Conservation (phyloP, 2,329 filamentous ascomycete genomes). For the Aspergillus chevalieri region DNA sequence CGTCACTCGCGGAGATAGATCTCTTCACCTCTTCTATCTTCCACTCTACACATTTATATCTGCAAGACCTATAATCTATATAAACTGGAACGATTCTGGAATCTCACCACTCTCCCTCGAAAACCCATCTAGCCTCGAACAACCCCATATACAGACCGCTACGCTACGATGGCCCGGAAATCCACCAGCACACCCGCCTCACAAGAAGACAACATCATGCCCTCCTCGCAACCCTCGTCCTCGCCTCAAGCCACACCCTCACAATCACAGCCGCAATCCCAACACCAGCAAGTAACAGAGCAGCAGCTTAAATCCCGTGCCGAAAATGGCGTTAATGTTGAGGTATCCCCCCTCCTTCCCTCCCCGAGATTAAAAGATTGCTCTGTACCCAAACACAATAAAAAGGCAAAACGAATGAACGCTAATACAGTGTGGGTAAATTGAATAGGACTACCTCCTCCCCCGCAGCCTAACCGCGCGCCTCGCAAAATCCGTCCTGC, state of each 20-base stretch:
- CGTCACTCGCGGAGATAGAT: slow-evolving; percentile 1
- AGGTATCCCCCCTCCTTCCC: slow-evolving; percentile 20
- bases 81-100: not conserved
- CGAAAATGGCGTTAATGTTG: slow-evolving; percentile 34
- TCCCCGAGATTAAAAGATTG: not conserved
- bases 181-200: slow-evolving; percentile 23
- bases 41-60: not conserved
- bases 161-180: slow-evolving; percentile 30
- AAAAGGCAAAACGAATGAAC: too few relatives aligned
- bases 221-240: not conserved
- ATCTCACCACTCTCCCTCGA: too few relatives aligned
- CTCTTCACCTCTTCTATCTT: not conserved
- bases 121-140: too few relatives aligned
- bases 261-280: slow-evolving; percentile 7
- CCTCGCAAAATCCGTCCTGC: slow-evolving; percentile 58
- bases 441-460: slow-evolving; percentile 52
- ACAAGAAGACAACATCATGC: slow-evolving; percentile 1
- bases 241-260: not conserved
- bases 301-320: slow-evolving; percentile 35
- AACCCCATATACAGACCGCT: not conserved
- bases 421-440: not conserved
- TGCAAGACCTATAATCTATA: not conserved
- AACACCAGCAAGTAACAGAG: slow-evolving; percentile 26
- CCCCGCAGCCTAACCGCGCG: slow-evolving; percentile 58
- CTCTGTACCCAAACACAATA: too few relatives aligned